These are phyloP conservation scores for Mycotypha africana DNA, from an alignment of 371 early-diverging fungal species.

Conservation along the genomic window DNA sequence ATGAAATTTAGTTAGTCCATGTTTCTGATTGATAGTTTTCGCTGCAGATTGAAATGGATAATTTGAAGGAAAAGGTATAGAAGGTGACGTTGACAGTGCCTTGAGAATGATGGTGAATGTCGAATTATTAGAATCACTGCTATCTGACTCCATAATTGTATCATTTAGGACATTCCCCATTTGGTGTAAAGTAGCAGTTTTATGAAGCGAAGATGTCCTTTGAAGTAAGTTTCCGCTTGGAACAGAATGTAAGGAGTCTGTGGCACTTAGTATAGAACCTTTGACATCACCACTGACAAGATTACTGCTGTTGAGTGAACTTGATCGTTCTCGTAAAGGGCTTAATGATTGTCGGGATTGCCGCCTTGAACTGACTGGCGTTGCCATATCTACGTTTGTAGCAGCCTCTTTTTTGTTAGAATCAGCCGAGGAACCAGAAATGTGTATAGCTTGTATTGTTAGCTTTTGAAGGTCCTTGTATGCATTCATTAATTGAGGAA, in stretches of 20 bases:
- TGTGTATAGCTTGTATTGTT: constrained; percentile 35
- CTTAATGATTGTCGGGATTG: constrained; percentile 17
- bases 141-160: not conserved
- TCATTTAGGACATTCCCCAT: not conserved
- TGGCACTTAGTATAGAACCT: not conserved
- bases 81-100: constrained; percentile 37
- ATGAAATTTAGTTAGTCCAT: constrained; percentile 13
- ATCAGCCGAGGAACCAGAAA: constrained; percentile 6
- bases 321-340: constrained; percentile 10
- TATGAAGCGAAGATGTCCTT: too few species aligned
- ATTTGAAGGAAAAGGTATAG: constrained; percentile 31
- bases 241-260: not conserved
- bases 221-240: not conserved
- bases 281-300: not conserved
- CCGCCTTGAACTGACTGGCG: not conserved
- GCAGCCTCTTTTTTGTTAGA: not conserved
- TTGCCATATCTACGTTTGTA: not conserved
- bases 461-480: constrained; percentile 41
- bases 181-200: not conserved
- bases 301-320: constrained; percentile 3
- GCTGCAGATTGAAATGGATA: constrained; percentile 28
- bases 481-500: constrained; percentile 36
- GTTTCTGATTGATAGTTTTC: too few species aligned
- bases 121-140: not conserved
- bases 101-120: constrained; percentile 24